A percentile compares a stretch with the other conserved stretches of the same genome.
Evolutionary conservation across 2,329 filamentous ascomycete genomes (phyloP).

Genomic region (Chalaropsis ovoidea): DNA sequence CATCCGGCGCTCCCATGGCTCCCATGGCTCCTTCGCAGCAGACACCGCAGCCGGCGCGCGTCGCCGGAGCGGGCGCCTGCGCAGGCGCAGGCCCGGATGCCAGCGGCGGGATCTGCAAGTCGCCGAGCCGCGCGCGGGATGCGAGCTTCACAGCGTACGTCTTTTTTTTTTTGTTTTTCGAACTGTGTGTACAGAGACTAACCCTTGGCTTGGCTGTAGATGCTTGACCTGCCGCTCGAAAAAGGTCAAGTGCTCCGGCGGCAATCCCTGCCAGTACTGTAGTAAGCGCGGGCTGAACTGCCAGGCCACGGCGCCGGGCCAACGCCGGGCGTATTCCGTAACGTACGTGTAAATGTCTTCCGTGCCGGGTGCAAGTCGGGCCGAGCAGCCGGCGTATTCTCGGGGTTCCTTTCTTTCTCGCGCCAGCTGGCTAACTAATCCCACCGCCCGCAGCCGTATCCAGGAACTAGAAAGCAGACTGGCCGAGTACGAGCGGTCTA

Average conservation of each 20-base stretch:
- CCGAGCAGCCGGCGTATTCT: no score
- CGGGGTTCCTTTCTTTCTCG: neutral
- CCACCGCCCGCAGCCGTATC: slow-evolving; percentile 18
- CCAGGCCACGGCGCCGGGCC: slow-evolving; percentile 21
- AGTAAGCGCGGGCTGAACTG: slow-evolving; percentile 24
- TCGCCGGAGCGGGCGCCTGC: neutral
- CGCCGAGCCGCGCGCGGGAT: slow-evolving; percentile 39
- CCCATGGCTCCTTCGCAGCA: slow-evolving; percentile 8
- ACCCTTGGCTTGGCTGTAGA: slow-evolving; percentile 9
- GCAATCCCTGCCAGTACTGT: slow-evolving; percentile 24
- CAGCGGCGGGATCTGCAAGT: slow-evolving; percentile 34
- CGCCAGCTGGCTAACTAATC: neutral
- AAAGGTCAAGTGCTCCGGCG: slow-evolving; percentile 25
- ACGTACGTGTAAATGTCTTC: slow-evolving; percentile 22
- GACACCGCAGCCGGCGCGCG: neutral
- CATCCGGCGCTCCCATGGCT: no score
- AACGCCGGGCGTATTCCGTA: slow-evolving; percentile 23
- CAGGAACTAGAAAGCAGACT: slow-evolving; percentile 27
- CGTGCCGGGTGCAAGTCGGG: neutral
- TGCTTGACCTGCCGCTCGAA: slow-evolving; percentile 26
- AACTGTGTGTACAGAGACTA: no score
- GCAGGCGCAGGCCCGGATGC: neutral
- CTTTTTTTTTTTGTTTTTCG: slow-evolving; percentile 31
- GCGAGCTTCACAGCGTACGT: slow-evolving; percentile 42
- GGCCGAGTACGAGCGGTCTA: slow-evolving; percentile 26